phyloP scores from a whole-genome alignment of 805 yeast species.

The Teunomyces lycoperdinae region DNA sequence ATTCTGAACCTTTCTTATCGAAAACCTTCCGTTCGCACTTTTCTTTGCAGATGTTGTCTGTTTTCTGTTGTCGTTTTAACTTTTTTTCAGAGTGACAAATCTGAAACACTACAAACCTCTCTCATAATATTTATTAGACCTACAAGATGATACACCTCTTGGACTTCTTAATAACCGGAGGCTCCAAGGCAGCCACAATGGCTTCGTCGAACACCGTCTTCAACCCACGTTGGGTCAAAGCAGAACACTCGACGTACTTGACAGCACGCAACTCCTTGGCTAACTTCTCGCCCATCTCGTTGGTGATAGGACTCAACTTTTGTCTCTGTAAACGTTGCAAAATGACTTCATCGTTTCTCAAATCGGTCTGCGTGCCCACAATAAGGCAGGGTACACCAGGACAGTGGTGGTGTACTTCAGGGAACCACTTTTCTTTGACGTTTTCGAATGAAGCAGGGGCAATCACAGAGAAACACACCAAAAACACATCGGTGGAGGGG shows the following conservation, averaged over 20 bases:
- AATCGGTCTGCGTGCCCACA: conserved; percentile 95
- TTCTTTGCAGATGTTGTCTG: background rate
- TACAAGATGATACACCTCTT: conserved; percentile 86
- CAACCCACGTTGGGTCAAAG: conserved; percentile 93
- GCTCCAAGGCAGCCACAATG: conserved; percentile 96
- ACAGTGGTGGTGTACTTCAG: conserved; percentile 94
- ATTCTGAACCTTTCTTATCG: too few relatives aligned
- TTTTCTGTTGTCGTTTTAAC: background rate
- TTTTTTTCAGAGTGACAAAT: background rate
- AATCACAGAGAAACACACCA: conserved; percentile 94
- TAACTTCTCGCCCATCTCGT: conserved; percentile 86
- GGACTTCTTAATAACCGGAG: conserved; percentile 79
- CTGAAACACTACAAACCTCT: background rate
- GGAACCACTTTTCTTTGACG: conserved; percentile 98
- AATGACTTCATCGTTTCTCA: conserved; percentile 89
- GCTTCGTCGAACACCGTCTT: conserved; percentile 99
- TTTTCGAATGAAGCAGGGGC: conserved; percentile 97
- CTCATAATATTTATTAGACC: conserved; percentile 1
- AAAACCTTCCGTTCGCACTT: too few relatives aligned
- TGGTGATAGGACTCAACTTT: conserved; percentile 78
- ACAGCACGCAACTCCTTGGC: conserved; percentile 95
- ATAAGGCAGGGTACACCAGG: conserved; percentile 97
- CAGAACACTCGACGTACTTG: conserved; percentile 96
- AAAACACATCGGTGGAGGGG: conserved; percentile 95
- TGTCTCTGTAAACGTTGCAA: conserved; percentile 88